These are phyloP conservation scores for Penicillium malachiteum DNA, from an alignment of 495 filamentous ascomycete genomes.

Conservation along the genomic window DNA sequence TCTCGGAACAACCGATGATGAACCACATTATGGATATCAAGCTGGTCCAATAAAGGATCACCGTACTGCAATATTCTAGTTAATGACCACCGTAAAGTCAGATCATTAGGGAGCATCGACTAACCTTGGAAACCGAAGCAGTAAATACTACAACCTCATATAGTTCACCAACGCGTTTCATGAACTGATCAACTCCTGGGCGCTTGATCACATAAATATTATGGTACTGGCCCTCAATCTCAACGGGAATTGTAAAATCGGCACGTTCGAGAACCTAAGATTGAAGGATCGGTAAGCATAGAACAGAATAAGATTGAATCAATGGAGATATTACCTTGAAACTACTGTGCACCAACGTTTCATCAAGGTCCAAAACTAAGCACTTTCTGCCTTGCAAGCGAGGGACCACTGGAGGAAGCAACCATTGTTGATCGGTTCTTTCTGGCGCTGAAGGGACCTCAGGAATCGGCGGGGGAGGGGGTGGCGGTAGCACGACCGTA, in stretches of 20 bases:
- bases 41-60: conserved; percentile 91
- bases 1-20: conserved; percentile 96
- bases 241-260: conserved; percentile 98
- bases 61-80: conserved; percentile 66
- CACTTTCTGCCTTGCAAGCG: conserved; percentile 86
- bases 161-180: conserved; percentile 96
- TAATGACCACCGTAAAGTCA: conserved; percentile 8
- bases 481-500: conserved; percentile 53
- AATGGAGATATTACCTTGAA: conserved; percentile 73
- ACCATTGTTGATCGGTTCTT: conserved; percentile 59
- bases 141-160: conserved; percentile 99
- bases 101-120: conserved; percentile 14
- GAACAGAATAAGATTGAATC: not conserved
- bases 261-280: conserved; percentile 91
- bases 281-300: conserved; percentile 24
- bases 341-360: conserved; percentile 98
- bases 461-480: conserved; percentile 51
- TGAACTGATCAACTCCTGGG: conserved; percentile 95
- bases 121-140: conserved; percentile 95
- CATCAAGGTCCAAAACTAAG: conserved; percentile 91
- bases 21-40: conserved; percentile 96
- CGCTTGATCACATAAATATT: conserved; percentile 99
- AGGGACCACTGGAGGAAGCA: conserved; percentile 76
- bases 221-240: conserved; percentile 98
- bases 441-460: conserved; percentile 30